Base-by-base conservation (phyloP, 1,139 yeast genomes). In the Pichia sp. region DNA sequence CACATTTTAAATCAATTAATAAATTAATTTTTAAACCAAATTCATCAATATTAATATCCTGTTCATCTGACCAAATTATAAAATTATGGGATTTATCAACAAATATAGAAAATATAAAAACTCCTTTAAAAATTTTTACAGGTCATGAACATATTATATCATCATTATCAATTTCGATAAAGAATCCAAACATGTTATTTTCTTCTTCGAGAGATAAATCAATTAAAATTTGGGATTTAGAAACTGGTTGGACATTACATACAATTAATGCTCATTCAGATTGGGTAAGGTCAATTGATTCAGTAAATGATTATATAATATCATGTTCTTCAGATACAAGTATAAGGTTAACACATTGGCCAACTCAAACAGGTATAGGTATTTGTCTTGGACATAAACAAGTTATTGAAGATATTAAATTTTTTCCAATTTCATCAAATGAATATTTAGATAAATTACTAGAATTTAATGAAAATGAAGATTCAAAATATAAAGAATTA, bases 101-200 rank as follows among this genome's bases (percentile, higher is more conserved):
- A 29, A 35, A 36, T 31, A 42, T 45, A 30, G 38, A 34, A 7
- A 2, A n/a, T 5, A 30, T 46, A 1, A 31, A 32, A 11, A 65
- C 71, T 5, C 81, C 83, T 45, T 65, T 81, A 3, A 73, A 88
- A 43, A 81, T 89, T 0, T 68, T 90, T 27, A 69, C 81, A 1
- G 97, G 97, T n/a, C 97, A 90, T 66, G 95, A 89, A 54, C 96
- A 89, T 64, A 81, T 94, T 2, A 81, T 90, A 0, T 85, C 95
- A 0, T 71, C 81, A 1, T 69, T 87, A 10, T 69, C 71, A 30
- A 84, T 86, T 63, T 70, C 75, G 34, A 73, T 76, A 2, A 59
- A 64, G 1, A 53, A 63, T 39, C 72, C 75, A 3, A 63, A 64
- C 25, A 70, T 67, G 38, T 64, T 88, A 29, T 78, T 85, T 45